Conservation (phyloP, 129 eudicot genomes). For the Sambucus nigra region DNA sequence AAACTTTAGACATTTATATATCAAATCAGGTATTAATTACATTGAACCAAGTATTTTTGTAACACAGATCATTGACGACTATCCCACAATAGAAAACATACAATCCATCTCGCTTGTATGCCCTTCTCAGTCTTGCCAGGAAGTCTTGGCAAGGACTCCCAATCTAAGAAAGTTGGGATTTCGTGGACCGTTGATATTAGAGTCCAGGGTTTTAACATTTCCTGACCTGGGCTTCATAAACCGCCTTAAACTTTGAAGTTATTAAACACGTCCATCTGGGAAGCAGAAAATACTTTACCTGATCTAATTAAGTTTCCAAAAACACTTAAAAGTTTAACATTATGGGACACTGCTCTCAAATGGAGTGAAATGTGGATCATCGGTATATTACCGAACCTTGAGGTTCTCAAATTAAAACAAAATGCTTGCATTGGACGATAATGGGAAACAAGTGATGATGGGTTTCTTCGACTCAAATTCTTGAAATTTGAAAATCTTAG, state of each 20-base stretch:
- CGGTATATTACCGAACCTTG: constrained; percentile 7
- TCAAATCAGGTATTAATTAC: constrained; percentile 8
- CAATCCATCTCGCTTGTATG: constrained; percentile 7
- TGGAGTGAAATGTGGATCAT: constrained; percentile 4
- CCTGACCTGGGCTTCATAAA: neutral
- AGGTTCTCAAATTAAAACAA: constrained; percentile 4
- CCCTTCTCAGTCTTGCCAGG: constrained; percentile 2
- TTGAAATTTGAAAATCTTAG: neutral
- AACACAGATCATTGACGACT: neutral
- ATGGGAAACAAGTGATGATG: constrained; percentile 7
- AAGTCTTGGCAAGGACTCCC: neutral
- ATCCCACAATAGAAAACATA: constrained; percentile 3
- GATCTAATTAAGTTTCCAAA: neutral
- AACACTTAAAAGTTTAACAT: constrained; percentile 3
- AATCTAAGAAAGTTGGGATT: constrained; percentile 12
- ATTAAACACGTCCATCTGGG: neutral
- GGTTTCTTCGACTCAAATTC: too few species aligned
- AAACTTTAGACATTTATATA: constrained; percentile 18
- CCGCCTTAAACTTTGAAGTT: constrained; percentile 6
- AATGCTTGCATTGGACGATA: neutral
- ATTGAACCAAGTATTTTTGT: neutral
- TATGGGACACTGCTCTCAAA: neutral
- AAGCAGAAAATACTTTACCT: neutral
- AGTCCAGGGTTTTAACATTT: neutral
- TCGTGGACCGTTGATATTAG: constrained; percentile 8